phyloP scores from a whole-genome alignment of 1,284 basidiomycete species.

The Marasmius sp. region DNA sequence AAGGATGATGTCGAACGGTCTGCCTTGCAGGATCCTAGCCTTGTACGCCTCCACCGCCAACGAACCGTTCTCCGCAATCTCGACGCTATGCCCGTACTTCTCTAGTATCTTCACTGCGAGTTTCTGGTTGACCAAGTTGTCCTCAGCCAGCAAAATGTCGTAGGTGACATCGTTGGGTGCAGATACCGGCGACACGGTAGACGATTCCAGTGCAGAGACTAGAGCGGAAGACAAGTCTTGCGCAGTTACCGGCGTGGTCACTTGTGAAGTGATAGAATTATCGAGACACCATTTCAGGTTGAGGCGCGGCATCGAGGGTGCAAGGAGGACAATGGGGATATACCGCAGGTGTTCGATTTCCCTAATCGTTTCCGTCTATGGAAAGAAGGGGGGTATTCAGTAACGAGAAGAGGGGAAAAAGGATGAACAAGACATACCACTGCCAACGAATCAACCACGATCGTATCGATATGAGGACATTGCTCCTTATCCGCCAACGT shows the following conservation, averaged over 20 bases:
- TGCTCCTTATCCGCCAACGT: conserved; percentile 82
- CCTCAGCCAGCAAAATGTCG: conserved; percentile 96
- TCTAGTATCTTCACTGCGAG: conserved; percentile 96
- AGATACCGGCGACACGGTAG: conserved; percentile 80
- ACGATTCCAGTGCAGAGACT: conserved; percentile 92
- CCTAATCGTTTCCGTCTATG: conserved; percentile 82
- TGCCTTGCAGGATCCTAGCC: conserved; percentile 65
- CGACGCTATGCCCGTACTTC: conserved; percentile 94
- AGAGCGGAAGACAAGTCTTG: conserved; percentile 93
- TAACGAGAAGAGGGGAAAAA: neutral
- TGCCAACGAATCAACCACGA: conserved; percentile 87
- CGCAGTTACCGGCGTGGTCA: conserved; percentile 87
- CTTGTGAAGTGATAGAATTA: conserved; percentile 87
- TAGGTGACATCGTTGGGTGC: conserved; percentile 84
- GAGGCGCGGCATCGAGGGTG: conserved; percentile 72
- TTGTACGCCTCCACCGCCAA: conserved; percentile 90
- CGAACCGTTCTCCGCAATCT: conserved; percentile 97
- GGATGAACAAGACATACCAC: conserved; percentile 58
- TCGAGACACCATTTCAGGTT: conserved; percentile 90
- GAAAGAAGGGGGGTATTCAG: neutral
- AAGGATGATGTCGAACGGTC: conserved; percentile 85
- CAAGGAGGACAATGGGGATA: conserved; percentile 95
- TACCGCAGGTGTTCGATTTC: conserved; percentile 95
- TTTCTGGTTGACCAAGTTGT: conserved; percentile 98
- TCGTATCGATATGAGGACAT: conserved; percentile 92